These are phyloP conservation scores for Phaeosphaeria sp. DNA, from an alignment of 2,329 filamentous ascomycete species.

Conservation along the genomic window DNA sequence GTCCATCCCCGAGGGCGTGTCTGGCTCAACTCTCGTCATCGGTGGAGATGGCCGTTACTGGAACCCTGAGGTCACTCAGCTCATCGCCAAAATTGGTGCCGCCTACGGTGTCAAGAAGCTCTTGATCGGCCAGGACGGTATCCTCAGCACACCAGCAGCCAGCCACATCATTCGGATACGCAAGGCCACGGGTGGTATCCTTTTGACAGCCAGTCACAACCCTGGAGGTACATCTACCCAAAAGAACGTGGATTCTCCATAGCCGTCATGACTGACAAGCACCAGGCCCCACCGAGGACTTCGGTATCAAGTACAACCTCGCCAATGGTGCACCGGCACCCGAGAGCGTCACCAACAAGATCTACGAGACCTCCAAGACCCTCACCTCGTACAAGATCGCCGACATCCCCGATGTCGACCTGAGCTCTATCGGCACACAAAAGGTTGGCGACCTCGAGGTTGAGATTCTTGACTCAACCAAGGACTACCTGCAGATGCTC, in stretches of 20 bases:
- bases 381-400: constrained; percentile 92
- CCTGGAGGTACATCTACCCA: constrained; percentile 75
- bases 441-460: constrained; percentile 88
- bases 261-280: constrained; percentile 5
- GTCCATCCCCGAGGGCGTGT: constrained; percentile 91
- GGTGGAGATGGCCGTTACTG: constrained; percentile 96
- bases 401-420: constrained; percentile 85
- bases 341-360: constrained; percentile 97
- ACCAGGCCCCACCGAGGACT: constrained; percentile 87
- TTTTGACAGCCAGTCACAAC: constrained; percentile 97
- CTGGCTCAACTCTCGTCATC: constrained; percentile 91
- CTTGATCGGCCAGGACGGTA: constrained; percentile 92
- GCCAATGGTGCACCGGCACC: constrained; percentile 94
- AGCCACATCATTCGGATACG: constrained; percentile 95
- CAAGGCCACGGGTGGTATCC: constrained; percentile 93
- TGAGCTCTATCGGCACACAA: constrained; percentile 79
- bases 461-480: constrained; percentile 90
- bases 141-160: constrained; percentile 93
- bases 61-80: constrained; percentile 94
- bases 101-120: constrained; percentile 99
- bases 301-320: constrained; percentile 99
- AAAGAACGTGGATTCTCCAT: too few relatives aligned
- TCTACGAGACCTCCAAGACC: constrained; percentile 88
- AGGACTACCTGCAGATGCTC: constrained; percentile 92
- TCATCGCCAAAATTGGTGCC: constrained; percentile 96